Evolutionary conservation across 208 protist genomes (phyloP).

Genomic region (Leishmania aethiopica): DNA sequence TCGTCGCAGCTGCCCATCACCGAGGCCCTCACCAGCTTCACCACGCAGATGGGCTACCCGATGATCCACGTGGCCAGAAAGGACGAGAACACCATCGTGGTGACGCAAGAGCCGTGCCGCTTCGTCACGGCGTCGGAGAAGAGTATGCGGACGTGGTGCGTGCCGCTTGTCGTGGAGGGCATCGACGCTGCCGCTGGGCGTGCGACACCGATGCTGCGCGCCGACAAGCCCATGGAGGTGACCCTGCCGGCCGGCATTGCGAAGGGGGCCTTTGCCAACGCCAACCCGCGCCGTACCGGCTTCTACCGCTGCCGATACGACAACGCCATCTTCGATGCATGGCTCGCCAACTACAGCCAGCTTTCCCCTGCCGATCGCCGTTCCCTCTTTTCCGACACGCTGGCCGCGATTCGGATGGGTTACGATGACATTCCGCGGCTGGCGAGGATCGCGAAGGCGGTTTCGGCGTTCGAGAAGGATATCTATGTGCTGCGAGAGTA

Average conservation of each 20-base stretch:
- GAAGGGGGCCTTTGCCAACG: constrained; percentile 47
- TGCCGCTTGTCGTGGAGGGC: constrained; percentile 71
- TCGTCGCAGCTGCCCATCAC: constrained; percentile 77
- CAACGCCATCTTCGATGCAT: constrained; percentile 50
- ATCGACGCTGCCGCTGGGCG: constrained; percentile 29
- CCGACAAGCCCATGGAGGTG: constrained; percentile 41
- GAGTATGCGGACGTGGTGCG: constrained; percentile 54
- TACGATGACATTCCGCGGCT: constrained; percentile 64
- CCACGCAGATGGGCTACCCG: constrained; percentile 94
- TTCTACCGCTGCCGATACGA: constrained; percentile 92
- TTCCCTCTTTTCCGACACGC: constrained; percentile 75
- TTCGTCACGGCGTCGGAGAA: constrained; percentile 44
- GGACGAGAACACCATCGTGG: constrained; percentile 9
- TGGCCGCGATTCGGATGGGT: constrained; percentile 77
- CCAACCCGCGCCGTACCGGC: constrained; percentile 71
- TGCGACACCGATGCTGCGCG: constrained; percentile 57
- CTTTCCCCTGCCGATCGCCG: constrained; percentile 55
- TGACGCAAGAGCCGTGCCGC: constrained; percentile 63
- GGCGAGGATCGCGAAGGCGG: constrained; percentile 31
- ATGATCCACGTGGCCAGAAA: constrained; percentile 70
- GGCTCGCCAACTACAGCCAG: constrained; percentile 47
- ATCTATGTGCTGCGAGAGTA: constrained; percentile 65
- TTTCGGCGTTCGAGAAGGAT: constrained; percentile 54
- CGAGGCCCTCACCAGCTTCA: constrained; percentile 92
- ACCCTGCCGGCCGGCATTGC: constrained; percentile 39